These are phyloP conservation scores for Suillus fuscotomentosus DNA, from an alignment of 768 basidiomycete species.

Conservation along the genomic window DNA sequence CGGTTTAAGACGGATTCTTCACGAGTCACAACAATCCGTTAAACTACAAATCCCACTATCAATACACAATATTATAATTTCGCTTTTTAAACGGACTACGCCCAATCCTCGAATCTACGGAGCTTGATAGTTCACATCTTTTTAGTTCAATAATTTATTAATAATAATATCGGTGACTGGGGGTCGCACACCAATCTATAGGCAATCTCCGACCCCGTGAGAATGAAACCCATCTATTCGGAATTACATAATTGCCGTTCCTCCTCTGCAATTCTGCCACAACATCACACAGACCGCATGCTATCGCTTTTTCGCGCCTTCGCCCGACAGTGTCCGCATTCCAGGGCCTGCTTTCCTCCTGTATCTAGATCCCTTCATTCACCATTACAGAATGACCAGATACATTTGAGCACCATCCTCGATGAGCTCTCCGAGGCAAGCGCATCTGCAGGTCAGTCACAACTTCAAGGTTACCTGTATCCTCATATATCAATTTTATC, in stretches of 20 bases:
- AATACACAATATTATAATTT: not conserved
- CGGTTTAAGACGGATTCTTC: not conserved
- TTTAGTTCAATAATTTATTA: not conserved
- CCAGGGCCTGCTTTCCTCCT: not conserved
- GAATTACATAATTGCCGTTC: not conserved
- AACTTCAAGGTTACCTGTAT: not conserved
- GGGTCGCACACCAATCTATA: constrained; percentile 6
- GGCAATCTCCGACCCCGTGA: constrained; percentile 11
- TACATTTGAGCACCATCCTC: constrained; percentile 23
- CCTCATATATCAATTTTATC: not conserved
- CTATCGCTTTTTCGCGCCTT: constrained; percentile 14
- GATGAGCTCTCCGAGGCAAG: constrained; percentile 13
- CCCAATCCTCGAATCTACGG: constrained; percentile 8
- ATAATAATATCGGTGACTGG: constrained; percentile 4
- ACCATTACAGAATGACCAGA: constrained; percentile 20
- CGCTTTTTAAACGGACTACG: constrained; percentile 7
- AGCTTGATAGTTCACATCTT: not conserved
- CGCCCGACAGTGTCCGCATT: constrained; percentile 6
- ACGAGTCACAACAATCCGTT: not conserved
- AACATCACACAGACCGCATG: constrained; percentile 5
- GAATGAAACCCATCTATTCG: not conserved
- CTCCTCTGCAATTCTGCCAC: not conserved
- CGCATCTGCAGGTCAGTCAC: constrained; percentile 8
- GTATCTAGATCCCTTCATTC: constrained; percentile 5
- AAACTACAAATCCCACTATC: not conserved